Evolutionary conservation across 768 basidiomycete species (phyloP).

Genomic region (Strobilomyces confusus): DNA sequence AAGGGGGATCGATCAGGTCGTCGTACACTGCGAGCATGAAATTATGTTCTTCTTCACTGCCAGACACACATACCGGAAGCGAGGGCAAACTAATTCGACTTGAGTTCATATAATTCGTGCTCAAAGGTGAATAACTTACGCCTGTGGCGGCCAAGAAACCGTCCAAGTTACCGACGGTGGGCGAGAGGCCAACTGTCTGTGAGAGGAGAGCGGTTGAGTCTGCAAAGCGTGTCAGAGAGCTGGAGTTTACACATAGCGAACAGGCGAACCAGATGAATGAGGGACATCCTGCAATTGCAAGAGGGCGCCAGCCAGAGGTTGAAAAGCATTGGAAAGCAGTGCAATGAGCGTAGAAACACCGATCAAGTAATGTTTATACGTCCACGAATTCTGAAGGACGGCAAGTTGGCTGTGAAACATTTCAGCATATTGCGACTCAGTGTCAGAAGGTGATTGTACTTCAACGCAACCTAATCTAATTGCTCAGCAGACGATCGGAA

Average conservation of each 20-base stretch:
- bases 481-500: constrained; percentile 1
- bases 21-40: constrained; percentile 28
- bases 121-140: constrained; percentile 27
- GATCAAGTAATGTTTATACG: constrained; percentile 52
- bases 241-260: constrained; percentile 6
- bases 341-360: constrained; percentile 50
- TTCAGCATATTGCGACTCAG: constrained; percentile 1
- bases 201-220: constrained; percentile 39
- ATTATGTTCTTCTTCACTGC: neutral
- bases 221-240: constrained; percentile 13
- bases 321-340: constrained; percentile 43
- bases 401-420: constrained; percentile 36
- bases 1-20: constrained; percentile 53
- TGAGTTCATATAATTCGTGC: neutral
- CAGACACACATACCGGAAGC: constrained; percentile 22
- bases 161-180: constrained; percentile 42
- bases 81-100: constrained; percentile 31
- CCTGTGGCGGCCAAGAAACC: constrained; percentile 61
- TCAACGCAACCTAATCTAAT: constrained; percentile 37
- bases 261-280: constrained; percentile 10
- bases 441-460: constrained; percentile 27
- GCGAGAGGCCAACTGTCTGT: constrained; percentile 42
- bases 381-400: constrained; percentile 42
- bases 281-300: constrained; percentile 25
- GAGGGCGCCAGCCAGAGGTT: constrained; percentile 51